Evolutionary conservation across 177 flowering plant genomes (phyloP), one percentile per base, ranked within the genome.

Genomic region (Vitis hybrid): DNA sequence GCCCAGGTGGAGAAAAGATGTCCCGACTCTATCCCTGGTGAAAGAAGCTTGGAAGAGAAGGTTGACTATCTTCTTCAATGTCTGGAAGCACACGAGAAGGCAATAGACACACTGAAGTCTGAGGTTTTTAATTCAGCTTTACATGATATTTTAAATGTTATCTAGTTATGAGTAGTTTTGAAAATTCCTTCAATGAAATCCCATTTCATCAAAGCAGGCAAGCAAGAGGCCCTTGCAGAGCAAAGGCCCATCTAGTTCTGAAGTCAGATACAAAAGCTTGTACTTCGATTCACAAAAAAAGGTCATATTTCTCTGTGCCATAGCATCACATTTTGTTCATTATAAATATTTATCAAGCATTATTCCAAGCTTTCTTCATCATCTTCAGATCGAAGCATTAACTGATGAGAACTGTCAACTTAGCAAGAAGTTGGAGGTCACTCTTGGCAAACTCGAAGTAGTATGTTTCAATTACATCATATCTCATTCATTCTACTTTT

Each of bases 241-340:
- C 59, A 57, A 66, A 17, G 45, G 12, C 21, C 50, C 75, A 10
- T 7, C 30, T 58, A 6, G 2, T 3, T 54, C 49, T 19, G 67
- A 78, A 9, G 5, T 60, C 14, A 58, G 51, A 62, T 83, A 82
- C 73, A 82, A 66, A 77, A 73, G 70, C 70, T 72, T 83, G 77
- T 83, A 81, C 50, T 30, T 78, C 4, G 72, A 78, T 6, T 71
- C 86, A 4, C 80, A 79, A 56, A 83, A 79, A 71, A 83, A 85
- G 90, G 90, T 81, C 40, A 4, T 51, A 1, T 51, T 32, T 19
- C 11, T 69, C n/a, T 19, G 51, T 51, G 12, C 15, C 15, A 30
- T 67, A 6, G 32, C 17, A 15, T 19, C 9, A 10, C 58, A 66
- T 55, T 48, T 30, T 26, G 56, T 56, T 8, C 13, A 2, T 14